phyloP scores from a whole-genome alignment of 2,329 filamentous ascomycete species.

The Scortechinia acanthostroma region DNA sequence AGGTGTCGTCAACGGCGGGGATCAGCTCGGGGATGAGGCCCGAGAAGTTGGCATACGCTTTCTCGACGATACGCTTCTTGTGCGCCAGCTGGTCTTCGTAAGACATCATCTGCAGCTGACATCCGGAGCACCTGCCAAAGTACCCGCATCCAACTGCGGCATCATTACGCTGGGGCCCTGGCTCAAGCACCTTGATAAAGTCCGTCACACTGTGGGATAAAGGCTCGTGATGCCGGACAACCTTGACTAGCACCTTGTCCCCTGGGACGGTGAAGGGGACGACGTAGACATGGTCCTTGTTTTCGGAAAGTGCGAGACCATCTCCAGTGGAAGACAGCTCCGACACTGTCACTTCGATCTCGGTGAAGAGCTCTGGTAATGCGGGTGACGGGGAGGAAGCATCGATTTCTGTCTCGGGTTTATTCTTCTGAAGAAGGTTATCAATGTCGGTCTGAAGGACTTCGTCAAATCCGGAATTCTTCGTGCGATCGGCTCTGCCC shows the following conservation, averaged over 20 bases:
- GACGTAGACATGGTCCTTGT: slow-evolving; percentile 47
- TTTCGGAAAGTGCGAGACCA: slow-evolving; percentile 52
- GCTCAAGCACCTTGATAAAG: slow-evolving; percentile 51
- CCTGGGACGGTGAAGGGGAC: slow-evolving; percentile 66
- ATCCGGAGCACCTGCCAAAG: slow-evolving; percentile 63
- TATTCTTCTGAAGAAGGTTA: slow-evolving; percentile 12
- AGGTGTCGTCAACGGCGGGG: slow-evolving; percentile 56
- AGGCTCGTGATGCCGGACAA: slow-evolving; percentile 45
- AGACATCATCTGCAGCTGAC: slow-evolving; percentile 69
- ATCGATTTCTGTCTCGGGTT: background rate
- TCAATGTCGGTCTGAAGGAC: slow-evolving; percentile 35
- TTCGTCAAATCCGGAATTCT: slow-evolving; percentile 21
- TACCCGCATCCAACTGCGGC: slow-evolving; percentile 56
- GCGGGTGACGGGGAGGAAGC: slow-evolving; percentile 2
- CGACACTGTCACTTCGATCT: slow-evolving; percentile 56
- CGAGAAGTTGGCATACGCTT: slow-evolving; percentile 67
- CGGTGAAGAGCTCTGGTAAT: slow-evolving; percentile 44
- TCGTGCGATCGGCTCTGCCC: slow-evolving; percentile 22
- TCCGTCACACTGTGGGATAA: slow-evolving; percentile 56
- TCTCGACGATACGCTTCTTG: slow-evolving; percentile 64
- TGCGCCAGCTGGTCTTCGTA: slow-evolving; percentile 62
- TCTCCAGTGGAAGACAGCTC: slow-evolving; percentile 66
- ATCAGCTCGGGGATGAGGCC: slow-evolving; percentile 51
- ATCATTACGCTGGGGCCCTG: slow-evolving; percentile 53
- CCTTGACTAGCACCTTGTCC: slow-evolving; percentile 55